Evolutionary conservation across 2,329 filamentous ascomycete genomes (phyloP), one percentile per base, ranked within the genome.

Genomic region (Colletotrichum sp.): DNA sequence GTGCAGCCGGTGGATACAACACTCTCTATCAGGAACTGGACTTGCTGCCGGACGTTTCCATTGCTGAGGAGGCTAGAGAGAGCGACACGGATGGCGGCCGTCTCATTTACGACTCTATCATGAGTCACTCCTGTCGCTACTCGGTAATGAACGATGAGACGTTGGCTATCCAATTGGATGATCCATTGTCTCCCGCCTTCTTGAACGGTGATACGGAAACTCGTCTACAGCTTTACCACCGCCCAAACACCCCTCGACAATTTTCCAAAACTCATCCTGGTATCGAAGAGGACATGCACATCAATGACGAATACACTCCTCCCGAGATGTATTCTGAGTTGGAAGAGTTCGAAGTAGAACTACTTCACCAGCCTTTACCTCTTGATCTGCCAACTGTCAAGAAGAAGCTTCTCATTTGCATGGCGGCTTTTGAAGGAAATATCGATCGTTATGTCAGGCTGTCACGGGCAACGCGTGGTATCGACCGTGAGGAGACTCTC

Each of bases 401-500:
- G 67, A 87, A 87, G 72, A 82, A 86, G 65, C 61, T 84, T 2
- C 80, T 87, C 7, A 84, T 86, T 48, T 74, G 81, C 7, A 81
- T 83, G 77, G 84, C 85, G 1, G 85, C 84, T 5, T 85, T 83
- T 52, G 71, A 82, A 14, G 85, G 85, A 16, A 78, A 87, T 28
- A 78, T 87, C 21, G 85, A 87, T 70, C 81, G 83, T 24, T 87
- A 87, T 52, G 61, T 73, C 1, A 82, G 85, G 4, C 77, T 87
- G 1, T 79, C 81, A n/a, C 76, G 81, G 26, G 83, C 83, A 8
- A 39, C 65, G 4, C 65, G 78, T 68, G 24, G 21, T 13, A 63
- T 32, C 3, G 65, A 83, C 4, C 12, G 67, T 6, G n/a, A 71
- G 8, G 83, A 86, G 74, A 13, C 70, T 4, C 9, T 48, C n/a